Evolutionary conservation across 2,329 filamentous ascomycete genomes (phyloP).

Genomic region (Seiridium cupressi): DNA sequence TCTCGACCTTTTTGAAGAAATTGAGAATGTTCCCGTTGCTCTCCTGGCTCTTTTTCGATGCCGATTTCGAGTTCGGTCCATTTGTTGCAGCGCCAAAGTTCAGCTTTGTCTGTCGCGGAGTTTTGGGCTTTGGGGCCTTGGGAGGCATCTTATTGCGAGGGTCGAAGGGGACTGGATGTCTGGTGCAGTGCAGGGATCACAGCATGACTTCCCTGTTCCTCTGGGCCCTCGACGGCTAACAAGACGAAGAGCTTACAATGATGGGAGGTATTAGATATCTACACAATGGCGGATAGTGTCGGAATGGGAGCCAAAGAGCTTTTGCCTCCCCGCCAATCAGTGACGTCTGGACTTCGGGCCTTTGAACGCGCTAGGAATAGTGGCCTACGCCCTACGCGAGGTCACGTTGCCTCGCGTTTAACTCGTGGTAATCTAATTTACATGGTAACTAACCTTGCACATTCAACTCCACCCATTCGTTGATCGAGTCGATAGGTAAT

Average conservation of each 20-base stretch:
- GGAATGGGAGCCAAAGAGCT: not conserved
- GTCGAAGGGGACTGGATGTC: not conserved
- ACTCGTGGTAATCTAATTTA: too few relatives aligned
- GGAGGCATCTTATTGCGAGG: not conserved
- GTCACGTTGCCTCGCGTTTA: too few relatives aligned
- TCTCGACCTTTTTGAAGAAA: constrained; percentile 71
- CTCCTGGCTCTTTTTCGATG: constrained; percentile 33
- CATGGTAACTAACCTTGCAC: too few relatives aligned
- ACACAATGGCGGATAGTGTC: not conserved
- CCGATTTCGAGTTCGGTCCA: constrained; percentile 16
- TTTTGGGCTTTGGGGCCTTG: constrained; percentile 7
- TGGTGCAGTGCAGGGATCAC: not conserved
- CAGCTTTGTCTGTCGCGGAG: constrained; percentile 24
- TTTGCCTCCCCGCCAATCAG: not conserved
- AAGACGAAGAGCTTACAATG: too few relatives aligned
- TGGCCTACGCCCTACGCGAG: not conserved
- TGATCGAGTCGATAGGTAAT: too few relatives aligned
- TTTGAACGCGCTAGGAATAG: not conserved
- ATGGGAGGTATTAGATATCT: not conserved
- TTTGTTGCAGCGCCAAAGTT: constrained; percentile 21
- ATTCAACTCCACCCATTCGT: too few relatives aligned
- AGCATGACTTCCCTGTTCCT: not conserved
- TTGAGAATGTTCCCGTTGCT: constrained; percentile 67
- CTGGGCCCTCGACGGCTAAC: too few relatives aligned
- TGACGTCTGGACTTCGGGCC: not conserved